Conservation (phyloP, 306 rosid genomes). For the Cicer arietinum region DNA sequence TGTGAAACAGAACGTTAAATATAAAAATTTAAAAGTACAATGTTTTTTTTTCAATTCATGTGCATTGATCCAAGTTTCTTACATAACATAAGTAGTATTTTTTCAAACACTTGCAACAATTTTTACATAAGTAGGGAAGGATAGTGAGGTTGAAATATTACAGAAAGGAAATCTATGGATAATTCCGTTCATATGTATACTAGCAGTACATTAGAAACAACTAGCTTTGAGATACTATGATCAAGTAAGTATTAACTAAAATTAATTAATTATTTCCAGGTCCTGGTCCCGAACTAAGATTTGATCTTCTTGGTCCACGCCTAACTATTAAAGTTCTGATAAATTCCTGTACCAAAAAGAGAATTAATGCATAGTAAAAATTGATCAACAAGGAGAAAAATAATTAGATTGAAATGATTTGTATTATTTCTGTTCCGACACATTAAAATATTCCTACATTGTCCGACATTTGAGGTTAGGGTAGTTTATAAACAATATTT, state of each 20-base stretch:
- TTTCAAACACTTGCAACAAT: background rate
- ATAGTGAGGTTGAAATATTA: background rate
- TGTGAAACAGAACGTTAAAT: too few species aligned
- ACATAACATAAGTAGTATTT: background rate
- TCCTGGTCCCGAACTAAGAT: background rate
- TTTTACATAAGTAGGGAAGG: background rate
- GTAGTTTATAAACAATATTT: too few species aligned
- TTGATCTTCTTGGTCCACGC: constrained; percentile 16
- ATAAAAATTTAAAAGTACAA: too few species aligned
- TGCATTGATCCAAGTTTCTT: too few species aligned
- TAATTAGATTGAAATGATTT: background rate
- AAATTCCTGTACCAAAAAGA: constrained; percentile 1
- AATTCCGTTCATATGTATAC: background rate
- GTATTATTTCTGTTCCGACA: background rate
- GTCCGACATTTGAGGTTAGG: too few species aligned
- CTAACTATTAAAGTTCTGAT: constrained; percentile 2
- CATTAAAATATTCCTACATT: too few species aligned
- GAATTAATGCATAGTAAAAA: background rate
- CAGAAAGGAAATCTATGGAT: background rate
- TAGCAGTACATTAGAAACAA: background rate
- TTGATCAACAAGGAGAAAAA: background rate
- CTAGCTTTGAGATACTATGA: background rate
- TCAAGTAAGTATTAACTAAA: background rate
- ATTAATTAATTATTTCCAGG: constrained; percentile 9
- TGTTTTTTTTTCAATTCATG: too few species aligned